phyloP scores from a whole-genome alignment of 345 rosid genomes.

The Iberis pinnata region DNA sequence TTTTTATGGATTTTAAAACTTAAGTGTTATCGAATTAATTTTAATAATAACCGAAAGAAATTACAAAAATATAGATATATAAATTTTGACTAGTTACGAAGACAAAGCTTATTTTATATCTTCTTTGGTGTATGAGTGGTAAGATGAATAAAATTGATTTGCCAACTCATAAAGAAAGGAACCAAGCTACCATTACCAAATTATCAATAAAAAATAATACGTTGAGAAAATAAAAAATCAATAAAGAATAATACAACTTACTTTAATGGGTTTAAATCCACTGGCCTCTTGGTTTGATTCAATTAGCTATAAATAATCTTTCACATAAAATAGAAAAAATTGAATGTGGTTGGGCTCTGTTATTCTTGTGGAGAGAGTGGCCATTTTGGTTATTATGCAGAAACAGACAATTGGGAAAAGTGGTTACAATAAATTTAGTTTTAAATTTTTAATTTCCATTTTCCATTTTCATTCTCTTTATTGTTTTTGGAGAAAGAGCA shows the following conservation, averaged over 20 bases:
- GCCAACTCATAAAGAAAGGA: slow-evolving; percentile 23
- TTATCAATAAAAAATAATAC: too few relatives aligned
- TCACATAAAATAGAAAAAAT: slow-evolving; percentile 14
- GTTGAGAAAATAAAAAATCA: too few relatives aligned
- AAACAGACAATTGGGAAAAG: slow-evolving; percentile 16
- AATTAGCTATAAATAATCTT: slow-evolving; percentile 4
- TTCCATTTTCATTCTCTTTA: too few relatives aligned
- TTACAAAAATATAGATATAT: too few relatives aligned
- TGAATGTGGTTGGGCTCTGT: slow-evolving; percentile 18
- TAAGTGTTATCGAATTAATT: too few relatives aligned
- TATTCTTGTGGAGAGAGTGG: slow-evolving; percentile 5
- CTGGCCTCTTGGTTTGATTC: not conserved
- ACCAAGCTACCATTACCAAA: not conserved
- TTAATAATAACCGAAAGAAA: too few relatives aligned
- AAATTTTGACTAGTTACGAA: too few relatives aligned
- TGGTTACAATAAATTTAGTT: slow-evolving; percentile 21
- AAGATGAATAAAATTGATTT: slow-evolving; percentile 22
- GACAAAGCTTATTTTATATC: too few relatives aligned
- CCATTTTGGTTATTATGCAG: slow-evolving; percentile 18
- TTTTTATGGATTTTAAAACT: too few relatives aligned
- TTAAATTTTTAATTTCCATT: not conserved
- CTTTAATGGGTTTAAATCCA: too few relatives aligned
- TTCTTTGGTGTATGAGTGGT: not conserved
- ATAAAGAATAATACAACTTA: too few relatives aligned
- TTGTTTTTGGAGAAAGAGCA: slow-evolving; percentile 13